Base-by-base conservation (phyloP, 2,329 filamentous ascomycete genomes). In the Dryadomyces quercus-mongolicae region DNA sequence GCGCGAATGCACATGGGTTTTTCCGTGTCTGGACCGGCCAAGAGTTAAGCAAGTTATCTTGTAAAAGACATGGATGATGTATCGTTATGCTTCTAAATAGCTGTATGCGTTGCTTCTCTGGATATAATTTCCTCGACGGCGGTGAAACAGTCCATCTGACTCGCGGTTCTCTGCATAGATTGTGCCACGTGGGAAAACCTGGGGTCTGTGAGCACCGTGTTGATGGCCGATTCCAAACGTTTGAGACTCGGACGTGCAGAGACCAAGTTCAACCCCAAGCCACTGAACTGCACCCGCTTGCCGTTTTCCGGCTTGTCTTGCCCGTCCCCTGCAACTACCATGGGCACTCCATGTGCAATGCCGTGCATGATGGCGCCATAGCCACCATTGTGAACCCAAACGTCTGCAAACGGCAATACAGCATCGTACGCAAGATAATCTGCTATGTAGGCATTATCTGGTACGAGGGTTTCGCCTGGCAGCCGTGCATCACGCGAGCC, bases 241-340 rank as follows among this genome's bases (percentile, higher is more conserved):
- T 63, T 61, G 1, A 43, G 52, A 2, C 58, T 54, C 1, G 69
- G 68, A 3, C 51, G 63, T 1, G 63, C 62, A 0, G 57, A 62
- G 8, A 53, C 61, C 20, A 67, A 58, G 38, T 70, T 64, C 5
- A 71, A 55, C 1, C 69, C 69, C 15, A 67, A 60, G 1, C 68
- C 67, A 4, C 63, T 63, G 57, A 59, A 68, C 2, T 63, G 65
- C 2, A 70, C 63, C 2, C 69, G 60, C 36, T 59, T 61, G 5
- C 66, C 62, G 55, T 68, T 71, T 56, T 71, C 70, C 5, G 62
- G 61, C 62, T 71, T 72, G 57, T 72, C 70, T 63, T 71, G 69
- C 1, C 67, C 68, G 54, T 71, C 69, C 16, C 69, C 70, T 0
- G 68, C 68, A 2, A 68, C 63, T 0, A 71, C 66, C 67, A 70